Evolutionary conservation across 345 rosid species (phyloP), one percentile per base, ranked within the genome.

Genomic region (Citrus trifoliata): DNA sequence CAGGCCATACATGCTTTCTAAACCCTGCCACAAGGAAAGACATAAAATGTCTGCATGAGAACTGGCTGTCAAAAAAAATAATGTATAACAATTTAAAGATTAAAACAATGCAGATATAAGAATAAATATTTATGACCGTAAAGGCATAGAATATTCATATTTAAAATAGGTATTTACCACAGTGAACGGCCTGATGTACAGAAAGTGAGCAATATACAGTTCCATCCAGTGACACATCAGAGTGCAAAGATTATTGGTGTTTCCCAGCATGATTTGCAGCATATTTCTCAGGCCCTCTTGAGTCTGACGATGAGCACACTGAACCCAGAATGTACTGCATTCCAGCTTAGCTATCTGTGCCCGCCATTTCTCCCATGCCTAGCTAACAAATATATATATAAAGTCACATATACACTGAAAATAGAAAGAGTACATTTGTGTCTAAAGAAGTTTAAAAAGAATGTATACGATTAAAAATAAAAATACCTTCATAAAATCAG

Each of bases 351-450:
- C 88, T 80, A 95, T 88, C 80, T 90, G 96, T 75, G 89, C 86
- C 76, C 95, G 94, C 99, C 99, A 95, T 83, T 82, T 94, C 85
- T 95, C 99, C 95, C 98, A 93, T 63, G 97, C 94, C 98, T 94
- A 78, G 75, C 68, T 51, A 80, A 78, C 63, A 70, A 32, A 58
- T 58, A 33, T 33, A 33, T 33, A 72, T 37, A 73, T 14, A 58
- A 48, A 74, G 33, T 53, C 51, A 53, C 59, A 67, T 42, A 74
- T 32, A 12, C 18, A 70, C 74, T 18, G 14, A 67, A 63, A 30
- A 53, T 8, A 42, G 58, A 19, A 59, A 21, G 62, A 42, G 56
- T 24, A 9, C 25, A 9, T 53, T 40, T 32, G 6, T 28, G 61
- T 21, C 5, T 53, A 21, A 58, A 19, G 64, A 78, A 77, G 10